phyloP scores from a whole-genome alignment of 2,329 filamentous ascomycete species.

The Calonectria leucothoes region DNA sequence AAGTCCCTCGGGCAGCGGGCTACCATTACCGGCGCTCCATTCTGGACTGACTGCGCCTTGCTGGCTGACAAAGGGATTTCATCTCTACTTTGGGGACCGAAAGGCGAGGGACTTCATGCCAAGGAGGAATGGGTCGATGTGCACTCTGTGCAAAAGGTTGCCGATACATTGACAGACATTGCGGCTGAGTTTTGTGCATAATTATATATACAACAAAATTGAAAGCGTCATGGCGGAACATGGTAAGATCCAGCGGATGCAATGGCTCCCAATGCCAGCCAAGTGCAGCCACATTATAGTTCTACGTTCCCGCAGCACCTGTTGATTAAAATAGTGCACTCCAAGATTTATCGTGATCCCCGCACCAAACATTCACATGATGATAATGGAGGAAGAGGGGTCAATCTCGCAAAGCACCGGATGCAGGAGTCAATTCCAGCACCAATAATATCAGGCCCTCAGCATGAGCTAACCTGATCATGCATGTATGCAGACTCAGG shows the following conservation, averaged over 20 bases:
- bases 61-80: constrained; percentile 58
- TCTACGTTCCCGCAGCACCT: not conserved
- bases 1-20: constrained; percentile 42
- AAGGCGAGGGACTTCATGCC: constrained; percentile 60
- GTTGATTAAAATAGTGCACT: too few relatives aligned
- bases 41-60: constrained; percentile 65
- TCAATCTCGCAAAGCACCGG: not conserved
- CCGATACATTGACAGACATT: constrained; percentile 40
- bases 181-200: constrained; percentile 45
- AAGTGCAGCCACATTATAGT: not conserved
- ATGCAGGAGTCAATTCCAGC: not conserved
- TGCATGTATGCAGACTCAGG: not conserved
- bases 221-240: not conserved
- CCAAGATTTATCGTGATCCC: not conserved
- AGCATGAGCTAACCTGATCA: not conserved
- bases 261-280: not conserved
- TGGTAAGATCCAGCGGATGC: not conserved
- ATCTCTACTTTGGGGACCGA: constrained; percentile 58
- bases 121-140: constrained; percentile 63
- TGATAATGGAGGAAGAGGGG: not conserved
- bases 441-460: not conserved
- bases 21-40: constrained; percentile 46
- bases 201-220: not conserved
- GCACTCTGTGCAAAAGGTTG: constrained; percentile 52
- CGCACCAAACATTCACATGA: not conserved